Base-by-base conservation (phyloP, 2,329 filamentous ascomycete genomes). In the Fusarium sp. region DNA sequence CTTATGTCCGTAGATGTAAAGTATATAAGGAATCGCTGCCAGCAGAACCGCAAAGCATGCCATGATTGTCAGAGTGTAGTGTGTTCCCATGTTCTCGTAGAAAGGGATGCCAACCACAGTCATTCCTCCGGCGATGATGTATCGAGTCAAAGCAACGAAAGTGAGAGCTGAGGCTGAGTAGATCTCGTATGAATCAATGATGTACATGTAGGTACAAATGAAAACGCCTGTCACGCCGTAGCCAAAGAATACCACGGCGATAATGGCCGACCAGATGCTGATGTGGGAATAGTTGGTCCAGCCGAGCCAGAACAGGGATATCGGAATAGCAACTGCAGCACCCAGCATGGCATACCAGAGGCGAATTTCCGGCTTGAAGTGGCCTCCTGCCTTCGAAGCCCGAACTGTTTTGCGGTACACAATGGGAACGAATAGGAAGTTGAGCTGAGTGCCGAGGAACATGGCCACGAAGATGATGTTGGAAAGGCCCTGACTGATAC, bases 221-320 rank as follows among this genome's bases (percentile, higher is more conserved):
- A 76, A 77, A 1, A 76, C 54, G 0, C 69, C 70, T 0, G 63
- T 73, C 1, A 85, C 79, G 4, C 81, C 82, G 45, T 82, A 84
- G 3, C 84, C 84, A 27, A 86, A 84, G 0, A 84, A 60, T 0
- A 76, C 75, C 0, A 80, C 77, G 0, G 83, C 84, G 1, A 84
- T 74, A 5, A 86, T 80, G 8, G 80, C 79, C 0, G 82, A 83
- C 79, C 84, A 85, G 67, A 82, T 81, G 24, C 82, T 82, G 27
- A 85, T 80, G 20, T 57, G 70, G 0, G 78, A 66, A 32, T 82
- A 79, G 5, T 81, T 80, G 3, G 83, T 82, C 85, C 85, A 87
- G 8, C 82, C 85, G 22, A 87, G 79, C 84, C 84, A 86, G 70
- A 86, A 86, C 2, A 87, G 79, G 1, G 80, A 81, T 14, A 86